These are phyloP conservation scores for Russula vinacea DNA, from an alignment of 768 basidiomycete genomes.

Conservation along the genomic window DNA sequence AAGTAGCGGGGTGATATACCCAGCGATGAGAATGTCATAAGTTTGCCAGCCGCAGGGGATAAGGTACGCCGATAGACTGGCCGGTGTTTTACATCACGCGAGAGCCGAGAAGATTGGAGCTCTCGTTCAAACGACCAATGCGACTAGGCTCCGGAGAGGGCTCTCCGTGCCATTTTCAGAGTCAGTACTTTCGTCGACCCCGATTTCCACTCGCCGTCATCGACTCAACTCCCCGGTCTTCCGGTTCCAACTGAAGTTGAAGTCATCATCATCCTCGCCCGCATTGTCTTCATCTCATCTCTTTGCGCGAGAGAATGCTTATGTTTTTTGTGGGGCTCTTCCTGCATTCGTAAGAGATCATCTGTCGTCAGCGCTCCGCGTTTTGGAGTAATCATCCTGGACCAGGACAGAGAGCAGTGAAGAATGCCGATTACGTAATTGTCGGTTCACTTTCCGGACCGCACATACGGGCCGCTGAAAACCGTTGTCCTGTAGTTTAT, in stretches of 20 bases:
- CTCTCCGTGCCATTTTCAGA: not conserved
- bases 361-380: slow-evolving; percentile 37
- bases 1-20: slow-evolving; percentile 61
- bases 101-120: slow-evolving; percentile 22
- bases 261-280: slow-evolving; percentile 7
- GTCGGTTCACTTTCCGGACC: not conserved
- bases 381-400: slow-evolving; percentile 33
- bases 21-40: slow-evolving; percentile 51
- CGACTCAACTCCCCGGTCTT: slow-evolving; percentile 1
- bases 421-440: not conserved
- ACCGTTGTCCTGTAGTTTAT: too few relatives aligned
- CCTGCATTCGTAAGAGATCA: slow-evolving; percentile 40
- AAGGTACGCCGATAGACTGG: slow-evolving; percentile 20
- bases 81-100: slow-evolving; percentile 31
- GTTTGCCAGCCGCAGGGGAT: slow-evolving; percentile 19
- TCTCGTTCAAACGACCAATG: slow-evolving; percentile 1
- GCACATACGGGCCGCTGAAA: not conserved
- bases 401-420: slow-evolving; percentile 27
- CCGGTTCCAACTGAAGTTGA: not conserved
- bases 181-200: slow-evolving; percentile 15
- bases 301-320: slow-evolving; percentile 28
- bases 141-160: not conserved
- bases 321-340: slow-evolving; percentile 31
- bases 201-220: not conserved
- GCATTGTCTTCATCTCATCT: slow-evolving; percentile 30